A percentile compares a stretch with the other conserved stretches of the same genome.
Evolutionary conservation across 306 rosid species (phyloP).

Genomic region (Vicia faba): DNA sequence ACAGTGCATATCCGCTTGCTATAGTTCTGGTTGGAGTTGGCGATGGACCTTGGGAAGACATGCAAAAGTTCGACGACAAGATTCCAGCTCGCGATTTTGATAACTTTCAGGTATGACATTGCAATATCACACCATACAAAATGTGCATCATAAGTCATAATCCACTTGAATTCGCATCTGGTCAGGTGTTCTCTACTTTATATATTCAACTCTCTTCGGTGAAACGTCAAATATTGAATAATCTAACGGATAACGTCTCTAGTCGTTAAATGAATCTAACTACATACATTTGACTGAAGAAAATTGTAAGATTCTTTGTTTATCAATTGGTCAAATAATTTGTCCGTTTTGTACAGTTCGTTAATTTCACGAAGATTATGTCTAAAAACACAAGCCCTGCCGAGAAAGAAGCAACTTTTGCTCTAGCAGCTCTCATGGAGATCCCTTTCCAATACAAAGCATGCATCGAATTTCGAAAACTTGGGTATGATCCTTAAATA

Average conservation of each 20-base stretch:
- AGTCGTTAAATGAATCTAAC: background rate
- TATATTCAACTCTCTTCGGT: background rate
- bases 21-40: conserved; percentile 92
- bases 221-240: background rate
- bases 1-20: conserved; percentile 76
- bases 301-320: background rate
- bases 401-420: conserved; percentile 80
- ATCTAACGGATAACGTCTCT: background rate
- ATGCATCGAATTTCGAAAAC: conserved; percentile 52
- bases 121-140: background rate
- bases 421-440: conserved; percentile 96
- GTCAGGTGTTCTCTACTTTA: background rate
- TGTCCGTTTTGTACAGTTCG: conserved; percentile 56
- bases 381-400: conserved; percentile 41
- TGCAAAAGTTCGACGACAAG: conserved; percentile 86
- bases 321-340: background rate
- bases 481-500: conserved; percentile 57
- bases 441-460: conserved; percentile 93
- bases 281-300: background rate
- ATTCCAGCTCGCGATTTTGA: conserved; percentile 79
- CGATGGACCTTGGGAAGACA: conserved; percentile 98
- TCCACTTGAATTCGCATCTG: background rate
- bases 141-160: background rate
- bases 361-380: conserved; percentile 78
- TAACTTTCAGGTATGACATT: conserved; percentile 72